These are phyloP conservation scores for Westerdykella ornata DNA, from an alignment of 2,329 filamentous ascomycete species.

Conservation along the genomic window DNA sequence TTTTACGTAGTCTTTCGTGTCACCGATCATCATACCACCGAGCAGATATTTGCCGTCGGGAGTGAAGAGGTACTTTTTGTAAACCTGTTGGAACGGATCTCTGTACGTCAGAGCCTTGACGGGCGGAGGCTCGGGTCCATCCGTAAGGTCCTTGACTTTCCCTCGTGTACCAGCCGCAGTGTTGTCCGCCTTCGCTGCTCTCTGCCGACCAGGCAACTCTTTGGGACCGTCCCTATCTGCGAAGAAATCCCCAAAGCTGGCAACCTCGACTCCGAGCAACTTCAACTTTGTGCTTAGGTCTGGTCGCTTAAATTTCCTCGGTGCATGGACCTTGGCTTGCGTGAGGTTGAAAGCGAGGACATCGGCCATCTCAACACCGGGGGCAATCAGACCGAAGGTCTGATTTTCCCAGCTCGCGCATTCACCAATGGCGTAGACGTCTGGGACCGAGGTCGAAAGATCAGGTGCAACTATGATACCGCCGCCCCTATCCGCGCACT, in stretches of 20 bases:
- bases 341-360: conserved; percentile 87
- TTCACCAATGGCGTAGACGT: conserved; percentile 83
- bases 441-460: conserved; percentile 62
- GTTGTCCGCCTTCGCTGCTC: conserved; percentile 43
- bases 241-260: conserved; percentile 91
- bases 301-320: conserved; percentile 67
- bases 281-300: conserved; percentile 91
- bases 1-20: conserved; percentile 85
- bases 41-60: conserved; percentile 82
- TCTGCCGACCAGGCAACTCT: conserved; percentile 56
- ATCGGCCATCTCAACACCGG: conserved; percentile 88
- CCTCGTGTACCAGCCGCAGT: conserved; percentile 34
- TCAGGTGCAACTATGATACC: conserved; percentile 65
- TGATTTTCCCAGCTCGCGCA: conserved; percentile 85
- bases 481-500: conserved; percentile 64
- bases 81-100: conserved; percentile 79
- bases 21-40: conserved; percentile 96
- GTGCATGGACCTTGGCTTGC: conserved; percentile 65
- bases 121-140: conserved; percentile 50
- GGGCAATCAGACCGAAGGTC: conserved; percentile 82
- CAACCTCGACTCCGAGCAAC: conserved; percentile 81
- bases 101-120: conserved; percentile 85
- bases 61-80: conserved; percentile 92
- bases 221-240: conserved; percentile 78
- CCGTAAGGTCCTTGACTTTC: conserved; percentile 48